Evolutionary conservation across 208 protist species (phyloP).

Genomic region (Trypanosoma cruzi): DNA sequence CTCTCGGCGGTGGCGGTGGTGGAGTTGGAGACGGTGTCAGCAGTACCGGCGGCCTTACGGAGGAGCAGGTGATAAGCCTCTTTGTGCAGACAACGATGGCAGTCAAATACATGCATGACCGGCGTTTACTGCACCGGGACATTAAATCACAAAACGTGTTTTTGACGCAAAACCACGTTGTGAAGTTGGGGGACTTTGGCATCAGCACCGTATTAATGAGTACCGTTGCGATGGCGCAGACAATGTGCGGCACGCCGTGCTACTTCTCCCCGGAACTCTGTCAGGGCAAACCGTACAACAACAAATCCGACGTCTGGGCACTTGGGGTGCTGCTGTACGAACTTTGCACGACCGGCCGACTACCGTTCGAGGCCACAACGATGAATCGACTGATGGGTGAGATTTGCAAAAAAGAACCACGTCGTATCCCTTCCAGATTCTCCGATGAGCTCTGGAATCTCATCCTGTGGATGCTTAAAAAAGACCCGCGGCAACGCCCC

Average conservation of each 20-base stretch:
- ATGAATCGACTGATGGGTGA: constrained; percentile 89
- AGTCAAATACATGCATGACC: constrained; percentile 91
- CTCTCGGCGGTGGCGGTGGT: constrained; percentile 35
- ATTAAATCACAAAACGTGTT: constrained; percentile 95
- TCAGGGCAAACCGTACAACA: constrained; percentile 92
- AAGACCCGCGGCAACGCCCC: constrained; percentile 84
- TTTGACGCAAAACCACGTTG: constrained; percentile 71
- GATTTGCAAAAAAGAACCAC: constrained; percentile 81
- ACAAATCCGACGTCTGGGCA: constrained; percentile 94
- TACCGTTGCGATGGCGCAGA: constrained; percentile 89
- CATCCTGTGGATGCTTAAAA: constrained; percentile 74
- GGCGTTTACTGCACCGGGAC: constrained; percentile 91
- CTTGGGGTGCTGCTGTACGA: constrained; percentile 92
- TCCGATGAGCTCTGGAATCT: constrained; percentile 77
- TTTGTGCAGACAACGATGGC: constrained; percentile 89
- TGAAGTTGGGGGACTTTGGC: constrained; percentile 94
- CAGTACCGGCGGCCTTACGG: constrained; percentile 41
- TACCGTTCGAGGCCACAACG: constrained; percentile 85
- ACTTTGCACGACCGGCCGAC: constrained; percentile 58
- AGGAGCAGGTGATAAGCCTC: constrained; percentile 71
- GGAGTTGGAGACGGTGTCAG: constrained; percentile 15
- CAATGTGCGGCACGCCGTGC: constrained; percentile 96
- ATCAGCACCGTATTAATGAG: constrained; percentile 89
- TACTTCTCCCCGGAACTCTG: constrained; percentile 96
- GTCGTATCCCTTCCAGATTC: constrained; percentile 65